Evolutionary conservation across 1,139 yeast genomes (phyloP), one percentile per base, ranked within the genome.

Genomic region (Scheffersomyces titani): DNA sequence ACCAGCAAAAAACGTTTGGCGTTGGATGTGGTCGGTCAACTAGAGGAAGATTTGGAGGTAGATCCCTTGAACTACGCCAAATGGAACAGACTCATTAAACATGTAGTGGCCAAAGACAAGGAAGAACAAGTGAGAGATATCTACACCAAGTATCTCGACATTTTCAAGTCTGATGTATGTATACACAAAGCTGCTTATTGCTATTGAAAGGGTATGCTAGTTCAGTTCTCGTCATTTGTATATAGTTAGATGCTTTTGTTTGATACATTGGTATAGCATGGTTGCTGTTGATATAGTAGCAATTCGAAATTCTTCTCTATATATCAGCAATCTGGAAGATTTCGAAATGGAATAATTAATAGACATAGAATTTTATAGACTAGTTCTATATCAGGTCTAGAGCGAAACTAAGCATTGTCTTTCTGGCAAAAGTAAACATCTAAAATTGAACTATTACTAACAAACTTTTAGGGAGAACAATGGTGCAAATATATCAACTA

Each of bases 401-500:
- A 30, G 40, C 40, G 3, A 30, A 24, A 30, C 16, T 30, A 30
- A 30, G 40, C 40, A 24, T 30, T 30, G 40, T 16, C 13, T 30
- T 30, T 30, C 40, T 30, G 40, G 40, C 40, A 11, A 16, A 20
- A 30, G 40, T 30, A 30, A 22, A 19, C 19, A 20, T 44, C 19
- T 36, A 45, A 22, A 40, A 44, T 24, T 22, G 19, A 51, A 59
- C 57, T 45, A 50, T 24, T 46, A 54, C 57, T 55, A 58, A 58
- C 62, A 55, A 51, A 54, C 57, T 51, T 58, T 49, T 73, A 81
- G 70, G 86, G 90, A 2, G 80, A 82, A 18, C 83, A 86, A 55
- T 92, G 98, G 98, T 79, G 86, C 49, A 81, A 77, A 54, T 92
- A 90, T 69, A 84, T 92, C 57, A 84, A 86, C 58, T 84, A 84